Evolutionary conservation across 345 rosid species (phyloP).

Genomic region (Boechera retrofracta): DNA sequence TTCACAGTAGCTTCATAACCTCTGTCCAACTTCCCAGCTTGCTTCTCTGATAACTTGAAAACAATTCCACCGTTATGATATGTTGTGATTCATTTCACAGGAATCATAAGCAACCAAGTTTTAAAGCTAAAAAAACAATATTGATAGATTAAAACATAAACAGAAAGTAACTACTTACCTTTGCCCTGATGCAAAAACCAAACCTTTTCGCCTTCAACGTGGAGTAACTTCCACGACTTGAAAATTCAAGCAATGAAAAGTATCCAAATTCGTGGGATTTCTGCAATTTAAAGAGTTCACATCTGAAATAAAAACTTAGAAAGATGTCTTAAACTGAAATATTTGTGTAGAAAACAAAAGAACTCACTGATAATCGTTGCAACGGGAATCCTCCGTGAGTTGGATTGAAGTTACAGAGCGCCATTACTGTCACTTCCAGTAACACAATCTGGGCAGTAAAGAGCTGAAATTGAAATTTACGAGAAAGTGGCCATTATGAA

Average conservation of each 20-base stretch:
- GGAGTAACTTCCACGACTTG: conserved; percentile 33
- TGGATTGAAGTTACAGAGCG: conserved; percentile 32
- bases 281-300: conserved; percentile 5
- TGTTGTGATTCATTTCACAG: background rate
- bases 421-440: conserved; percentile 28
- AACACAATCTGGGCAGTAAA: background rate
- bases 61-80: conserved; percentile 11
- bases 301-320: background rate
- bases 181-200: conserved; percentile 37
- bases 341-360: background rate
- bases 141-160: background rate
- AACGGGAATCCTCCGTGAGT: conserved; percentile 3
- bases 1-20: conserved; percentile 44
- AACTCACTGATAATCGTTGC: conserved; percentile 34
- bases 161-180: conserved; percentile 38
- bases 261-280: conserved; percentile 8
- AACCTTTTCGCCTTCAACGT: conserved; percentile 28
- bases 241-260: conserved; percentile 36
- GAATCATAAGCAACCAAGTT: background rate
- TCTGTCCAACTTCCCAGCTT: conserved; percentile 30
- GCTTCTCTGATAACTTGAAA: conserved; percentile 46
- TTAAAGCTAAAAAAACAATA: background rate
- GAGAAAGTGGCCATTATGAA: background rate
- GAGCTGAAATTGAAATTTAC: conserved; percentile 7
- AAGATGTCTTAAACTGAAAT: too few species aligned